phyloP scores from a whole-genome alignment of 2,329 filamentous ascomycete species.

The Exophiala lecanii-corni region DNA sequence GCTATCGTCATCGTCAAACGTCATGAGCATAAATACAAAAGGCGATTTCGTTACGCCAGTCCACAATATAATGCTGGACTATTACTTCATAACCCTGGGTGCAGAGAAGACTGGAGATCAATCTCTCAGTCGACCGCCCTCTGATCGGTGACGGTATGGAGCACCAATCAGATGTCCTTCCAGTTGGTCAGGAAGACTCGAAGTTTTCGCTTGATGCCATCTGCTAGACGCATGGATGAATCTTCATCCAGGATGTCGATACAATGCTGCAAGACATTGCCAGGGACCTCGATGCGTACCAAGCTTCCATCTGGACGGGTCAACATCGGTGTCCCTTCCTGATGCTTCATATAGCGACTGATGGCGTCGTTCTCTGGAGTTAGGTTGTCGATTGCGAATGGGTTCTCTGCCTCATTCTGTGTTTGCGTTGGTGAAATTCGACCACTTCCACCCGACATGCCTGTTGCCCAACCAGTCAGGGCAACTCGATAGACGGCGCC shows the following conservation, averaged over 20 bases:
- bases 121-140: no score
- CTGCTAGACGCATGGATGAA: constrained; percentile 48
- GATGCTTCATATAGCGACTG: constrained; percentile 49
- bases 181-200: constrained; percentile 36
- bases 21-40: background rate
- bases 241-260: constrained; percentile 52
- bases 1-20: background rate
- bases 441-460: constrained; percentile 47
- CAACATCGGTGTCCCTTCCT: constrained; percentile 50
- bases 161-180: constrained; percentile 23
- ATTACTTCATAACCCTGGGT: no score
- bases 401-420: constrained; percentile 32
- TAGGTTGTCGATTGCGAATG: constrained; percentile 49
- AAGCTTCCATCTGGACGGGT: constrained; percentile 47
- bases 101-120: no score
- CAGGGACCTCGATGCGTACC: constrained; percentile 45
- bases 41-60: background rate
- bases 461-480: constrained; percentile 60
- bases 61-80: background rate
- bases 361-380: constrained; percentile 49
- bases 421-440: constrained; percentile 31
- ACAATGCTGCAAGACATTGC: constrained; percentile 48
- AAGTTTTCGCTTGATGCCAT: constrained; percentile 52
- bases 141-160: background rate
- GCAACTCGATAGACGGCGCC: constrained; percentile 64